phyloP scores from a whole-genome alignment of 176 grass and related monocot genomes.

The Musa schizocarpa region DNA sequence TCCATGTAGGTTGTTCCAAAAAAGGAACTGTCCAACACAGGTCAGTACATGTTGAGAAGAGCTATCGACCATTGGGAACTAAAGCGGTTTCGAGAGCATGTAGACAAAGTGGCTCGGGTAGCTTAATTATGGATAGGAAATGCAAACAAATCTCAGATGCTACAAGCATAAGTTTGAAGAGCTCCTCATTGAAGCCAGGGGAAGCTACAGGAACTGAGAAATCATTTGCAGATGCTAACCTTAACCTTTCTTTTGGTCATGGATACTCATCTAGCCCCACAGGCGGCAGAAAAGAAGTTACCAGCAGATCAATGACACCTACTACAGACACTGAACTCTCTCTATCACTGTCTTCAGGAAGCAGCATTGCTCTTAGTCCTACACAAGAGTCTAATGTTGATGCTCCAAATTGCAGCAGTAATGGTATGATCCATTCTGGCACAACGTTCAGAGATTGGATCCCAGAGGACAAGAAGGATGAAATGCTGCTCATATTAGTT shows the following conservation, averaged over 20 bases:
- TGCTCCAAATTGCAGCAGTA: slow-evolving; percentile 29
- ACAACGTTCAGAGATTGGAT: slow-evolving; percentile 51
- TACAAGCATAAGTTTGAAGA: slow-evolving; percentile 45
- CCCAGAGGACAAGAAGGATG: slow-evolving; percentile 75
- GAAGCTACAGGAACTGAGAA: slow-evolving; percentile 45
- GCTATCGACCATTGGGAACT: slow-evolving; percentile 65
- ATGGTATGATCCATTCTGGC: slow-evolving; percentile 35
- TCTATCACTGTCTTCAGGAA: slow-evolving; percentile 50
- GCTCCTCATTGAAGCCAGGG: slow-evolving; percentile 39
- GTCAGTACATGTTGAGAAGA: slow-evolving; percentile 79
- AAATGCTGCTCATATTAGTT: slow-evolving; percentile 65
- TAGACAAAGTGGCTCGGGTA: slow-evolving; percentile 48
- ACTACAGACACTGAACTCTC: slow-evolving; percentile 22
- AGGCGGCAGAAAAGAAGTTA: slow-evolving; percentile 10
- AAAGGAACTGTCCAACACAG: slow-evolving; percentile 65
- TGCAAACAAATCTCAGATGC: slow-evolving; percentile 53
- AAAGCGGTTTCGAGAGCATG: slow-evolving; percentile 64
- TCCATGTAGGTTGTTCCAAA: slow-evolving; percentile 41
- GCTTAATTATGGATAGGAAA: slow-evolving; percentile 57
- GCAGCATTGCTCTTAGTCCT: slow-evolving; percentile 19
- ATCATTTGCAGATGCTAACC: slow-evolving; percentile 35
- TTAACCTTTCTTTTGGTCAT: slow-evolving; percentile 60
- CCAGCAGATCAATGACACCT: not conserved
- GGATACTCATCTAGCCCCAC: slow-evolving; percentile 3
- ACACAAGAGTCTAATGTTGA: slow-evolving; percentile 34